Base-by-base conservation (phyloP, 352 stramenopile species). In the Globisporangium nodosum region DNA sequence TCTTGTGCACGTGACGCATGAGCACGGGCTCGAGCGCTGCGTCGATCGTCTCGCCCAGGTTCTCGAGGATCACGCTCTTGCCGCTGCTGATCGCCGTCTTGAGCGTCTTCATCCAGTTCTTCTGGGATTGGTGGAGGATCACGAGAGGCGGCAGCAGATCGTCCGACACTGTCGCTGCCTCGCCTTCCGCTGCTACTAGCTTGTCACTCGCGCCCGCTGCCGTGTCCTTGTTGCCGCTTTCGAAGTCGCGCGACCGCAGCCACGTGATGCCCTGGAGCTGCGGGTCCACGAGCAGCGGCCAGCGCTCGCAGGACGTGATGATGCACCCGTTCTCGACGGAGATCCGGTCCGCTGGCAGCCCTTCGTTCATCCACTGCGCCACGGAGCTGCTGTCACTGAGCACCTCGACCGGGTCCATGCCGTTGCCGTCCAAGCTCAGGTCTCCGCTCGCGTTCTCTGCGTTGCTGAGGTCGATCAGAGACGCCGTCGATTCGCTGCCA, bases 321-420 rank as follows among this genome's bases (percentile, higher is more conserved):
- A 97, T 97, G 51, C 84, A 94, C 18, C 90, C 92, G 53, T 97
- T 98, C 58, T 98, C 92, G 15, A 96, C 82, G 11, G 87, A 97
- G 15, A 98, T 96, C 6, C 88, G 76, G 62, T 98, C 90, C 0
- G 89, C 76, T 2, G 90, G 90, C 0, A 98, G 64, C 0, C 86
- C 87, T 74, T 97, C 89, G 56, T 97, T 96, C 83, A 96, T 89
- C 92, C 90, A 97, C 49, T 96, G 78, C 0, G 90, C 92, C 1
- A 96, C 74, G 5, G 89, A 58, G 33, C 84, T 87, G 13, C 86
- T 88, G 53, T 92, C 82, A 35, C 83, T 95, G 0, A 98, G 70
- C 52, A 97, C 87, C 24, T 84, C 69, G 9, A 98, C 68, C 0
- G 91, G 92, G 60, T 98, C 91, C 12, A 97, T 66, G 2, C 64